Percentiles rank a stretch among this genome's conserved stretches.
Conservation (phyloP, 208 protist species). For the Acanthamoeba quina region DNA sequence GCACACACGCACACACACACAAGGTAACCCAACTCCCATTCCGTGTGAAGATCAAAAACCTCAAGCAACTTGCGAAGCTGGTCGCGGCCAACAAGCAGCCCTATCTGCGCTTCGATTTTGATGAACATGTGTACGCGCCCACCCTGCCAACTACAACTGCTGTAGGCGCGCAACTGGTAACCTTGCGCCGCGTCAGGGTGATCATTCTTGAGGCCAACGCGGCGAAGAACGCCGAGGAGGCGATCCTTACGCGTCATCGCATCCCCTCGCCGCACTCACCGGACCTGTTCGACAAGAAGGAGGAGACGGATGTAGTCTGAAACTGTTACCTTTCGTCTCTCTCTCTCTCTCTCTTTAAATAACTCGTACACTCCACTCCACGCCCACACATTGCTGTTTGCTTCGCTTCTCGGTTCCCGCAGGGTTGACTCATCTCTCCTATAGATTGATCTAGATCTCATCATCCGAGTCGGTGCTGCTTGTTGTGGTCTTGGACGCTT, state of each 20-base stretch:
- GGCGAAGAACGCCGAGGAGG: conserved; percentile 47
- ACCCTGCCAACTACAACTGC: background rate
- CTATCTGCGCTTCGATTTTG: conserved; percentile 74
- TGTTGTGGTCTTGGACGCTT: background rate
- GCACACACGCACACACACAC: background rate
- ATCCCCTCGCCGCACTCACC: conserved; percentile 65
- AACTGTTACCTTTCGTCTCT: no score
- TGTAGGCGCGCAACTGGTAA: background rate
- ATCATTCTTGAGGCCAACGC: conserved; percentile 63
- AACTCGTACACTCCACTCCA: no score
- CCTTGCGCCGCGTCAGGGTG: background rate
- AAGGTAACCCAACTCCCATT: background rate
- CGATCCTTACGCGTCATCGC: conserved; percentile 44
- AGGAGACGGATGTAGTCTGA: background rate
- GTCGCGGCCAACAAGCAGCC: conserved; percentile 52
- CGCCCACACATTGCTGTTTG: no score
- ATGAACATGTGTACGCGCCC: conserved; percentile 48
- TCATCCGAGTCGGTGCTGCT: background rate
- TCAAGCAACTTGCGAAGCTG: conserved; percentile 79
- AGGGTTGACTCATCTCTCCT: no score
- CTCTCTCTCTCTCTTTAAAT: no score
- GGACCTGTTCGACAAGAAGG: conserved; percentile 47
- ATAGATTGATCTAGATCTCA: no score
- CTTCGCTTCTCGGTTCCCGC: no score
- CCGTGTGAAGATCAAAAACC: conserved; percentile 47